Conservation (phyloP, 305 asterid species). For the Solanum chacoense region DNA sequence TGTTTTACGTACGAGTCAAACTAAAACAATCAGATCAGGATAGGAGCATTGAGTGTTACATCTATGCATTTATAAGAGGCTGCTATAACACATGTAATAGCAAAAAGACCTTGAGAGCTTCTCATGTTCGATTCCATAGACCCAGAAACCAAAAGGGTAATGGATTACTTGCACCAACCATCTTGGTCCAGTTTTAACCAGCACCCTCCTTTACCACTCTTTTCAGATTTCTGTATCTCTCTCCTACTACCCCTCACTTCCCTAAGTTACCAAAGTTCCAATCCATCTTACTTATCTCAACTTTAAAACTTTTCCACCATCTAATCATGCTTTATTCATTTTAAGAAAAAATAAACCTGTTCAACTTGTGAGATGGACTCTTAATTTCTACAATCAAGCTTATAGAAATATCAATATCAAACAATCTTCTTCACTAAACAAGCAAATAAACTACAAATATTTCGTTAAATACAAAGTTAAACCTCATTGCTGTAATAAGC, state of each 20-base stretch:
- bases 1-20: background rate
- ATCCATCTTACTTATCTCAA: background rate
- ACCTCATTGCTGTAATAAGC: slow-evolving; percentile 78
- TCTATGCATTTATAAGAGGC: background rate
- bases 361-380: background rate
- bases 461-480: background rate
- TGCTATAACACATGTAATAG: background rate
- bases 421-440: background rate
- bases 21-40: background rate
- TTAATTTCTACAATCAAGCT: background rate
- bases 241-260: background rate
- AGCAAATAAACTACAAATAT: background rate
- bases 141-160: background rate
- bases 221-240: background rate
- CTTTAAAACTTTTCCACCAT: background rate
- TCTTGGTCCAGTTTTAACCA: background rate
- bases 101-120: background rate
- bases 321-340: background rate
- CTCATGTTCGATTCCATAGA: background rate
- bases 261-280: background rate
- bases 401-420: background rate
- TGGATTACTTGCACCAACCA: background rate
- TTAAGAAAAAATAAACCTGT: background rate
- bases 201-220: background rate
- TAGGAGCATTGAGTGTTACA: background rate